These are phyloP conservation scores for Trichoderma cornu-damae DNA, from an alignment of 2,329 filamentous ascomycete species.

Conservation along the genomic window DNA sequence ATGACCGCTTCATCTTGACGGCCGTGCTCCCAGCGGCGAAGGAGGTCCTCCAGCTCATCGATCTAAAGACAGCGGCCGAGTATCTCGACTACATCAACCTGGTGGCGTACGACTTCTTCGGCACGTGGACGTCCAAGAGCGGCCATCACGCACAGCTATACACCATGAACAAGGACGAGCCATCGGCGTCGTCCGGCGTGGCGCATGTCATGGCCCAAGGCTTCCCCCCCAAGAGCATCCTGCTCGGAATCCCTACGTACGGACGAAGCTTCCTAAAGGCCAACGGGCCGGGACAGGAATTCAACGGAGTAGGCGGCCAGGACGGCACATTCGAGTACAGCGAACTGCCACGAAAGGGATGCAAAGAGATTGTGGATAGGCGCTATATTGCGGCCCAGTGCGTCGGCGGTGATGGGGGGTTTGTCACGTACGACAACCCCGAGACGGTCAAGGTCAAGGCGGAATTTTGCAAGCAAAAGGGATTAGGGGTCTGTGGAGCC, in stretches of 20 bases:
- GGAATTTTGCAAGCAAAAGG: constrained; percentile 63
- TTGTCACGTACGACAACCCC: constrained; percentile 74
- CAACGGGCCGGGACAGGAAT: constrained; percentile 59
- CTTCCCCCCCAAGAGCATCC: constrained; percentile 65
- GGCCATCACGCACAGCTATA: constrained; percentile 76
- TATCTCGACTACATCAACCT: constrained; percentile 73
- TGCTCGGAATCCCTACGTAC: constrained; percentile 70
- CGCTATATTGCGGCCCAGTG: constrained; percentile 66
- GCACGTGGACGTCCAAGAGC: constrained; percentile 60
- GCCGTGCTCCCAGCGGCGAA: constrained; percentile 65
- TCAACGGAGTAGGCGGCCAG: constrained; percentile 51
- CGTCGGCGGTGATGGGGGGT: constrained; percentile 66
- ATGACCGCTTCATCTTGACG: constrained; percentile 63
- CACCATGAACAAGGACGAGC: constrained; percentile 53
- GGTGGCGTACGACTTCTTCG: constrained; percentile 75
- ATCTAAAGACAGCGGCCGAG: constrained; percentile 56
- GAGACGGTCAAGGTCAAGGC: constrained; percentile 73
- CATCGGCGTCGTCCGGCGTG: constrained; percentile 63
- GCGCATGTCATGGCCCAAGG: constrained; percentile 60
- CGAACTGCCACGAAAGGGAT: constrained; percentile 56
- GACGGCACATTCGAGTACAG: constrained; percentile 71
- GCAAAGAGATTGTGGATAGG: constrained; percentile 64
- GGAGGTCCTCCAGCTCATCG: constrained; percentile 63
- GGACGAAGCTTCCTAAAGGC: constrained; percentile 69
- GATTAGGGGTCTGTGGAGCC: constrained; percentile 52